phyloP scores from a whole-genome alignment of 1,284 basidiomycete species.

The Puccinia coronata region DNA sequence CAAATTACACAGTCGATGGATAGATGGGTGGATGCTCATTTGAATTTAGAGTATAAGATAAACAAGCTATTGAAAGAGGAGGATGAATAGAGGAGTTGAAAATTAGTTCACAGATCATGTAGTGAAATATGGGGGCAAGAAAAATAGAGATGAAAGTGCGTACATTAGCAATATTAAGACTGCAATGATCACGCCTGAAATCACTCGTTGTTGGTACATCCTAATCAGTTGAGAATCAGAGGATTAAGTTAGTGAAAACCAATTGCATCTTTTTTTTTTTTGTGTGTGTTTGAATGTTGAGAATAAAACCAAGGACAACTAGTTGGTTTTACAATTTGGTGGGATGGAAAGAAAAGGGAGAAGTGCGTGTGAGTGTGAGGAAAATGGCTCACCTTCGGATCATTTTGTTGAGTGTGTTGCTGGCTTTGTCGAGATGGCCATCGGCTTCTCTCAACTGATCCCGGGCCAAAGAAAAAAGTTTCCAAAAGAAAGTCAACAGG shows the following conservation, averaged over 20 bases:
- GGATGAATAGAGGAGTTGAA: background rate
- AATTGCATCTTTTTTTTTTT: background rate
- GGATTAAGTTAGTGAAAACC: constrained; percentile 10
- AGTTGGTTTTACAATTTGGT: background rate
- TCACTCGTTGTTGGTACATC: constrained; percentile 55
- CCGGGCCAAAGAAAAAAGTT: background rate
- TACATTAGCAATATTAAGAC: constrained; percentile 56
- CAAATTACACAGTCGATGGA: too few relatives aligned
- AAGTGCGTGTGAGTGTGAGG: background rate
- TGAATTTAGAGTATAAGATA: constrained; percentile 52
- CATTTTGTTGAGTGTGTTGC: constrained; percentile 67
- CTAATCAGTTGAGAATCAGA: constrained; percentile 49
- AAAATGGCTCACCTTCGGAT: constrained; percentile 63
- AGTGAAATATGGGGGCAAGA: background rate
- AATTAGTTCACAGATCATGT: background rate
- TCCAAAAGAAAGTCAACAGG: background rate
- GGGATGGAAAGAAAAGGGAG: background rate
- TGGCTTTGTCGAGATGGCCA: constrained; percentile 65
- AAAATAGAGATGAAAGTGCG: background rate
- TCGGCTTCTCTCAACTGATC: constrained; percentile 64
- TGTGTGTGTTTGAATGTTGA: too few relatives aligned
- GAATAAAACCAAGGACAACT: background rate
- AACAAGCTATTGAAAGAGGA: constrained; percentile 51
- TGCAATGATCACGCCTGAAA: constrained; percentile 56
- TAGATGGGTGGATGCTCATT: constrained; percentile 1